These are phyloP conservation scores for Gossypium davidsonii DNA, from an alignment of 441 rosid genomes.

Conservation along the genomic window DNA sequence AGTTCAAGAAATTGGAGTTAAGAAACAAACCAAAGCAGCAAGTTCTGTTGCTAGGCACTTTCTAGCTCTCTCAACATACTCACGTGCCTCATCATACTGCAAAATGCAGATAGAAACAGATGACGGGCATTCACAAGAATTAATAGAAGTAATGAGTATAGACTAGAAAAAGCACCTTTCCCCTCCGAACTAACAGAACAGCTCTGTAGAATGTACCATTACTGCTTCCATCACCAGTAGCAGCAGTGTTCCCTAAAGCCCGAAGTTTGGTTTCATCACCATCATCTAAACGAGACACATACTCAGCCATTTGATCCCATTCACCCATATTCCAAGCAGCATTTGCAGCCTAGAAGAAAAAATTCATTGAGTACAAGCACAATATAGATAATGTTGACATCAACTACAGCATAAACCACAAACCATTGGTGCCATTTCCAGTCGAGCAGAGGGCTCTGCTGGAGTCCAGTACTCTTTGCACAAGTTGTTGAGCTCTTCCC, in stretches of 20 bases:
- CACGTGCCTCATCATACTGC: conserved; percentile 95
- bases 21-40: conserved; percentile 88
- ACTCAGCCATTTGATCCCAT: conserved; percentile 99
- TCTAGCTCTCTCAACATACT: conserved; percentile 94
- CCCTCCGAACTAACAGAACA: conserved; percentile 79
- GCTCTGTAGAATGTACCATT: conserved; percentile 98
- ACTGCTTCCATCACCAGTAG: conserved; percentile 94
- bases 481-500: conserved; percentile 96
- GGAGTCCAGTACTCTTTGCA: conserved; percentile 99
- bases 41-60: conserved; percentile 99
- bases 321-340: conserved; percentile 99
- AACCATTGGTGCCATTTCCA: conserved; percentile 99
- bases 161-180: conserved; percentile 47
- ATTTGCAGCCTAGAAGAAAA: conserved; percentile 67
- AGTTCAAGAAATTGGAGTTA: neutral
- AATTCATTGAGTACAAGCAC: conserved; percentile 17
- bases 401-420: conserved; percentile 25
- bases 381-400: conserved; percentile 8
- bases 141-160: neutral
- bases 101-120: conserved; percentile 8
- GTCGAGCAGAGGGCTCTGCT: conserved; percentile 93
- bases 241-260: conserved; percentile 83
- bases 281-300: conserved; percentile 92
- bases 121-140: neutral
- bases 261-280: conserved; percentile 97